Conservation (phyloP, 257 asterid genomes). For the Cruciata laevipes region DNA sequence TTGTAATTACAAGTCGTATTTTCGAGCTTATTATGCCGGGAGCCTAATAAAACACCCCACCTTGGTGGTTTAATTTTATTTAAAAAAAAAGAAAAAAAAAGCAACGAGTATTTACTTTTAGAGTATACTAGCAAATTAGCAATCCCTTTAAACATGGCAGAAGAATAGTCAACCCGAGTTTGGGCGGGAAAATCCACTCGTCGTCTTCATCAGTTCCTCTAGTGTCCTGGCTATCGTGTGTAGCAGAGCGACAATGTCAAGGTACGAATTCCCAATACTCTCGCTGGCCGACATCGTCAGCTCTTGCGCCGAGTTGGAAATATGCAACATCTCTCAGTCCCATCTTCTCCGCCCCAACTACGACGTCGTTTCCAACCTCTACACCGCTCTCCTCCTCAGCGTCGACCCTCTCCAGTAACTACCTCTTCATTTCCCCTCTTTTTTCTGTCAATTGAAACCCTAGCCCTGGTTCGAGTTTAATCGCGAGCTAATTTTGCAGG, state of each 20-base stretch:
- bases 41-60: too few species aligned
- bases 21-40: too few species aligned
- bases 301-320: conserved; percentile 39
- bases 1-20: too few species aligned
- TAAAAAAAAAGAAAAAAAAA: too few species aligned
- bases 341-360: conserved; percentile 54
- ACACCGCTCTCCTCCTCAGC: conserved; percentile 44
- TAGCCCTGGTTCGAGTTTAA: conserved; percentile 11
- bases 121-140: too few species aligned
- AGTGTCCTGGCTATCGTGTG: background rate
- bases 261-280: conserved; percentile 52
- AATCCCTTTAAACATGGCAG: too few species aligned
- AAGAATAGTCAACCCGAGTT: background rate
- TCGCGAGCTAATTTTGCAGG: conserved; percentile 25
- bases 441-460: background rate
- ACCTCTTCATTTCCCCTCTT: background rate
- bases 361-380: conserved; percentile 57
- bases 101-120: too few species aligned
- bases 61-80: too few species aligned
- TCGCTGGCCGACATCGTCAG: conserved; percentile 45
- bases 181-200: background rate
- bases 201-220: background rate
- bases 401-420: conserved; percentile 43
- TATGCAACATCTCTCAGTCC: conserved; percentile 53
- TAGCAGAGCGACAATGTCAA: conserved; percentile 40